Percentiles rank a stretch among this genome's conserved stretches.
These are phyloP conservation scores for Dryadomyces sulphureus DNA, from an alignment of 2,329 filamentous ascomycete species.

Conservation along the genomic window DNA sequence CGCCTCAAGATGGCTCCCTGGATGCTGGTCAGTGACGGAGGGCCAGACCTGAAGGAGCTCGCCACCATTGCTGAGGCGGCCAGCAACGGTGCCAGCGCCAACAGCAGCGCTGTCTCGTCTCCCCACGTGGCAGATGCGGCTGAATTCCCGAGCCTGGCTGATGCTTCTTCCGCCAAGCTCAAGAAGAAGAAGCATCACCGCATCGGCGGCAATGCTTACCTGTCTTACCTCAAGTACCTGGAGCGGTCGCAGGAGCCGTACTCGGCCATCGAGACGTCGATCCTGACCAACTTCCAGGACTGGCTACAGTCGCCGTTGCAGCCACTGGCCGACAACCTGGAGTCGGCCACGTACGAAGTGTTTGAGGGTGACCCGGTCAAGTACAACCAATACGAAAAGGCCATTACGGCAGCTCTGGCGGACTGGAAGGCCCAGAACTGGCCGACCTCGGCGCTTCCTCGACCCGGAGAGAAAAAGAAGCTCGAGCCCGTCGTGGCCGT, in stretches of 20 bases:
- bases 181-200: conserved; percentile 25
- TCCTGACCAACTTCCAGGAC: conserved; percentile 58
- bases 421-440: conserved; percentile 65
- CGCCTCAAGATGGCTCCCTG: conserved; percentile 47
- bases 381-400: conserved; percentile 87
- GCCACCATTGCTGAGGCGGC: not conserved
- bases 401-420: conserved; percentile 62
- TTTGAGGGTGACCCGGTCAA: conserved; percentile 98
- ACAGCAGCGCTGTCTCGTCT: conserved; percentile 18
- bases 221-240: conserved; percentile 72
- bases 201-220: conserved; percentile 24
- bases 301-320: conserved; percentile 92
- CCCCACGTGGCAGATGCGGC: conserved; percentile 11
- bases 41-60: conserved; percentile 26
- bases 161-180: conserved; percentile 32
- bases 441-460: conserved; percentile 51
- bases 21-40: conserved; percentile 48
- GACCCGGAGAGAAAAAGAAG: conserved; percentile 33
- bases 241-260: conserved; percentile 64
- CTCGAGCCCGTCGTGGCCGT: conserved; percentile 63
- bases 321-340: conserved; percentile 87
- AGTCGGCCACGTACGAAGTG: conserved; percentile 94
- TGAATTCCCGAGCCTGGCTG: conserved; percentile 56
- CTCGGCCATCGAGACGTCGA: conserved; percentile 32
- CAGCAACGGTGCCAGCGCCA: conserved; percentile 11